Percentiles rank a stretch among this genome's conserved stretches.
Evolutionary conservation across 1,284 basidiomycete species (phyloP).

Genomic region (Fistulina hepatica): DNA sequence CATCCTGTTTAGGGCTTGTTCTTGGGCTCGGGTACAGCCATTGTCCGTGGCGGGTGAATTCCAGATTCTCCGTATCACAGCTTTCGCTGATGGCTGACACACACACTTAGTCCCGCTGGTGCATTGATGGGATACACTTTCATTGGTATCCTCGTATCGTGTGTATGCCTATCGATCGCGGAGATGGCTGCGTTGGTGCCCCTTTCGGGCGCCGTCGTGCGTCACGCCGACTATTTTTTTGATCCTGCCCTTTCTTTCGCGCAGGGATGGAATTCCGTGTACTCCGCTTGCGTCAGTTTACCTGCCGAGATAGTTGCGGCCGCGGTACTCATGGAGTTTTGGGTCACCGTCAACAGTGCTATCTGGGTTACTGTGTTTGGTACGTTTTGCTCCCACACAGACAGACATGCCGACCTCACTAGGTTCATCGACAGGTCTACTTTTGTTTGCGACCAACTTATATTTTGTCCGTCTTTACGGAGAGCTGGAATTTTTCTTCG

Average conservation of each 20-base stretch:
- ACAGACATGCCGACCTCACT: too few relatives aligned
- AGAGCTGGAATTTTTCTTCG: slow-evolving; percentile 8
- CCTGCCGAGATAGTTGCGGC: slow-evolving; percentile 13
- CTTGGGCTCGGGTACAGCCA: slow-evolving; percentile 34
- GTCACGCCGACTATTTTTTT: slow-evolving; percentile 12
- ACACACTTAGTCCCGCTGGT: slow-evolving; percentile 33
- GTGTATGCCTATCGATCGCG: slow-evolving; percentile 12
- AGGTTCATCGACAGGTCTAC: too few relatives aligned
- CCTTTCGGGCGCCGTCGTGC: slow-evolving; percentile 4
- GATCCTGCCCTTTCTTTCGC: slow-evolving; percentile 15
- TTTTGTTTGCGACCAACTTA: slow-evolving; percentile 3
- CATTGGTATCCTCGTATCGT: slow-evolving; percentile 36
- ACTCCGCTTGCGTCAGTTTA: slow-evolving; percentile 8
- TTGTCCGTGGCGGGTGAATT: slow-evolving; percentile 31
- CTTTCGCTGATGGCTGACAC: too few relatives aligned
- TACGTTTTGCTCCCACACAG: too few relatives aligned
- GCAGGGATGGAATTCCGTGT: slow-evolving; percentile 12
- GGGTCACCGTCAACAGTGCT: slow-evolving; percentile 6
- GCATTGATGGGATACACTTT: slow-evolving; percentile 33
- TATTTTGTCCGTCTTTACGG: slow-evolving; percentile 7
- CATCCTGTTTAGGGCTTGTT: slow-evolving; percentile 28
- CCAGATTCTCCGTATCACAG: too few relatives aligned
- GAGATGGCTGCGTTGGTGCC: slow-evolving; percentile 13
- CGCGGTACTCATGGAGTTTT: slow-evolving; percentile 9
- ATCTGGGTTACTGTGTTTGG: background rate